A percentile compares a stretch with the other conserved stretches of the same genome.
These are phyloP conservation scores for Papiliotrema terrestris DNA, from an alignment of 1,284 basidiomycete species.

Conservation along the genomic window DNA sequence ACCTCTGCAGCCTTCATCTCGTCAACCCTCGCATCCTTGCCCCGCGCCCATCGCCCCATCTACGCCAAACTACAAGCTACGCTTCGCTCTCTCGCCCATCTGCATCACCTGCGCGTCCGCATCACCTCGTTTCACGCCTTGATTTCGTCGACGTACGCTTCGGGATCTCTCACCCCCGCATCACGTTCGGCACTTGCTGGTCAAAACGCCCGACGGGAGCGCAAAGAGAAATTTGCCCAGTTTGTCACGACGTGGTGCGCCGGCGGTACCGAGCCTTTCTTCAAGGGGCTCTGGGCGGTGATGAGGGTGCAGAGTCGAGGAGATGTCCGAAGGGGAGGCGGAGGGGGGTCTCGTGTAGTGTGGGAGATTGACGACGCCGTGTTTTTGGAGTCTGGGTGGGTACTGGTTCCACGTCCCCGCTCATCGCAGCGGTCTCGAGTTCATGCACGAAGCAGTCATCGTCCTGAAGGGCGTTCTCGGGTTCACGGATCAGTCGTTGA, in stretches of 20 bases:
- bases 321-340: constrained; percentile 23
- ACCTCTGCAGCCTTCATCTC: constrained; percentile 35
- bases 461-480: constrained; percentile 45
- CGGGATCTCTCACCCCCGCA: constrained; percentile 30
- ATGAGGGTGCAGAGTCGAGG: constrained; percentile 37
- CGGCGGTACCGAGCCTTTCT: constrained; percentile 43
- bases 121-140: constrained; percentile 42
- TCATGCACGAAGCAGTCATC: constrained; percentile 44
- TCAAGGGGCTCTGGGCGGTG: constrained; percentile 36
- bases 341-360: constrained; percentile 29
- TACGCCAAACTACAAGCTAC: constrained; percentile 41
- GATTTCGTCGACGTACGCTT: constrained; percentile 29
- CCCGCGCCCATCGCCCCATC: constrained; percentile 37
- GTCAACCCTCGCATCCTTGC: constrained; percentile 31
- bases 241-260: constrained; percentile 39
- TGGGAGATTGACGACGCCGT: constrained; percentile 49
- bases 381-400: constrained; percentile 45
- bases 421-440: constrained; percentile 36
- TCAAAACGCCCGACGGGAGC: constrained; percentile 24
- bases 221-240: constrained; percentile 24
- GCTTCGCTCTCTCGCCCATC: constrained; percentile 39
- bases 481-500: constrained; percentile 38
- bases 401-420: neutral
- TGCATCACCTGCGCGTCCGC: constrained; percentile 40
- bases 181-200: constrained; percentile 25